Base-by-base conservation (phyloP, 495 filamentous ascomycete genomes). In the Terfezia boudieri region DNA sequence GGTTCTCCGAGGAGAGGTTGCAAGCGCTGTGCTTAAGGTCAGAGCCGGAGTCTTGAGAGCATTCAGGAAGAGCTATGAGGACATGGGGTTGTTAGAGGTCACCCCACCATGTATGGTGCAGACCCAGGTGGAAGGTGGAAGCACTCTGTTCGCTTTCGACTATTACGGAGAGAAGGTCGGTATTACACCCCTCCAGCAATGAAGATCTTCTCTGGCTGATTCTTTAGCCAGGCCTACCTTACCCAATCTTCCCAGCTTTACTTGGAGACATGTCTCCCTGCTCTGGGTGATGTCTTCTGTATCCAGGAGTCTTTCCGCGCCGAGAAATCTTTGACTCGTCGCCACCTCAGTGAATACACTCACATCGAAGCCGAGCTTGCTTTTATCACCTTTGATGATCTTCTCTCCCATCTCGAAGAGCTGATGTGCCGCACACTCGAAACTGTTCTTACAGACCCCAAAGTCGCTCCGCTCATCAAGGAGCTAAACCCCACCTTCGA, bases 241-340 rank as follows among this genome's bases (percentile, higher is more conserved):
- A 99, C 90, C 12, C 90, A 99, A 69, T 95, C 89, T 0, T 94
- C 86, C 9, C 90, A 99, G 71, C 77, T 99, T 23, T 99, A 99
- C 68, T 84, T 99, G 55, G 90, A 99, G 71, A 96, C 92, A 35
- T 87, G 83, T 56, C 72, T 99, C 12, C 86, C 86, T 14, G 85
- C 82, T 22, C 72, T 95, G 56, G 90, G 90, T 55, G 83, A 95
- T 61, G 87, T 94, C 56, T 99, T 86, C 76, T 95, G 89, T 67
- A 85, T 99, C 57, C 89, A 93, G 71, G 90, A 93, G 61, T 96
- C 90, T 10, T 99, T 96, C 80, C 89, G 90, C 52, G 90, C 90
- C 23, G 90, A 99, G 68, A 94, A 94, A 68, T 89, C 83, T 4
- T 73, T 94, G 17, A 99, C 90, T 53, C 82, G 90, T 46, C 86